Base-by-base conservation (phyloP, 257 asterid species). In the Forsythia viridissima region DNA sequence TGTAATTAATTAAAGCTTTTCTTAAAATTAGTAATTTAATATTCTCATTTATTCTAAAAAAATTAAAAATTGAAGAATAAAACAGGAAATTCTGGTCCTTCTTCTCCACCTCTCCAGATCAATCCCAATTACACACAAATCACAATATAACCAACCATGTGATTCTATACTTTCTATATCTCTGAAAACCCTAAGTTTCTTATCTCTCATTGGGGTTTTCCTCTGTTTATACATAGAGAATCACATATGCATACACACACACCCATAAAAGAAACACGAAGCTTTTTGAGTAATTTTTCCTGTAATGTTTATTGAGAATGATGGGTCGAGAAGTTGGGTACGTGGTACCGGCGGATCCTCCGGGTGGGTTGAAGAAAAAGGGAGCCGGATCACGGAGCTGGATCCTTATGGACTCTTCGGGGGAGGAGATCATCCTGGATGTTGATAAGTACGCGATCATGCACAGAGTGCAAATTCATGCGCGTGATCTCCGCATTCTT, bases 401-500 rank as follows among this genome's bases (percentile, higher is more conserved):
- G 98, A 83, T 94, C 15, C 74, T 90, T 7, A 83, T 94, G 84
- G 92, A 90, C 78, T 83, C 85, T 8, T 80, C 87, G 4, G 97
- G 98, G 8, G 70, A 86, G 10, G 98, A 94, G 71, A 70, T 76
- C 6, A 52, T 89, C 0, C 71, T 94, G 51, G 97, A 92, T 77
- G 96, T 89, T 12, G 97, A 94, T 68, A 94, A 94, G 79, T 92
- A 92, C 44, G 89, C 89, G 21, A 92, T 94, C 87, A 94, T 92
- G 97, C 97, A 90, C 76, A 94, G 97, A 43, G 97, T 90, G 75
- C 97, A 91, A 87, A 92, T 94, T 24, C 97, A 92, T 80, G 97
- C 98, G 0, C 99, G 99, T 51, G 97, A 95, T 87, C 96, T 93
- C 66, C 91, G 98, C 6, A 95, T 93, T 71, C 87, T 93, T 65